phyloP scores from a whole-genome alignment of 768 basidiomycete genomes.

The Boletales sp. region DNA sequence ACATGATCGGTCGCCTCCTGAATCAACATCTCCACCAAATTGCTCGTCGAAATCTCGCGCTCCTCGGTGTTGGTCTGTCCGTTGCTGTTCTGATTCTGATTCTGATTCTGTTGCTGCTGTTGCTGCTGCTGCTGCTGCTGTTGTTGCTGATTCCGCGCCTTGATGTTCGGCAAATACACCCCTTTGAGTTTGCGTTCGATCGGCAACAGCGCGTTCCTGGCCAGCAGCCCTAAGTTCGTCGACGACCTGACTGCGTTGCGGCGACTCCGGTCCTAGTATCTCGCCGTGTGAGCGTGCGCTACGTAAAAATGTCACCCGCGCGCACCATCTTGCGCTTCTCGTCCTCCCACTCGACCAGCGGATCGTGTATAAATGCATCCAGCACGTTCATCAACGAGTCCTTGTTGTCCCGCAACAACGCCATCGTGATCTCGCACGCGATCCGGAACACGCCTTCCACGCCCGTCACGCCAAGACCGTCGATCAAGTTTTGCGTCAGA shows the following conservation, averaged over 20 bases:
- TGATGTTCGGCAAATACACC: conserved; percentile 49
- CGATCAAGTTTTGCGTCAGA: conserved; percentile 88
- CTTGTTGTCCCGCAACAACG: conserved; percentile 83
- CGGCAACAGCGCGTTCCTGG: conserved; percentile 70
- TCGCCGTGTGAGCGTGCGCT: too few relatives aligned
- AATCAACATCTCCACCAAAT: conserved; percentile 88
- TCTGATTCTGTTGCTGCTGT: too few relatives aligned
- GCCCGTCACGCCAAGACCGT: conserved; percentile 89
- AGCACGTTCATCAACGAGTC: conserved; percentile 93
- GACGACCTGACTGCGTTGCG: conserved; percentile 46
- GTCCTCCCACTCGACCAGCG: conserved; percentile 93
- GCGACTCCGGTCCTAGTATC: conserved; percentile 43
- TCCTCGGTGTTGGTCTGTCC: conserved; percentile 26
- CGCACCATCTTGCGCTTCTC: conserved; percentile 65
- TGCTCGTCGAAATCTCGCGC: conserved; percentile 65
- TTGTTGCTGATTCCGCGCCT: conserved; percentile 35
- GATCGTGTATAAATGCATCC: conserved; percentile 96
- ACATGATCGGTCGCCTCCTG: conserved; percentile 74
- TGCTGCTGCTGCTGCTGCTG: too few relatives aligned
- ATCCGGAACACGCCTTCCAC: conserved; percentile 93
- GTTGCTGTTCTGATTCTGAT: conserved; percentile 13
- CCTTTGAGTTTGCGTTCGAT: conserved; percentile 85
- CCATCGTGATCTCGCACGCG: conserved; percentile 87
- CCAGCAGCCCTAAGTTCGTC: conserved; percentile 60
- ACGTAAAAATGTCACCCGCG: neutral